Conservation (phyloP, 75 land plant species). For the Cunninghamia lanceolata region DNA sequence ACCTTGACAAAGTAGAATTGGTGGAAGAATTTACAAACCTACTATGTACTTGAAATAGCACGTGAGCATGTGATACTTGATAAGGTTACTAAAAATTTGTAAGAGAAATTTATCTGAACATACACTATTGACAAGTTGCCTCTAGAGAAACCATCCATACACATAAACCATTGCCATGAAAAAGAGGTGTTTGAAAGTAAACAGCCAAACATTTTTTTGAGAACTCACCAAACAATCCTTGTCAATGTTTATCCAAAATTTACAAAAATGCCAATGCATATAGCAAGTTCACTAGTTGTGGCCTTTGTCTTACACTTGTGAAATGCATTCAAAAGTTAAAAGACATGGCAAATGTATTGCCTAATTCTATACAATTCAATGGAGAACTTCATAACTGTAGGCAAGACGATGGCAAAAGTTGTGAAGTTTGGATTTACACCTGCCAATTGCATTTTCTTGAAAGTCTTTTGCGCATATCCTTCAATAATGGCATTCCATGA, state of each 20-base stretch:
- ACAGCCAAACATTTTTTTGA: neutral
- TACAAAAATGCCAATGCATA: neutral
- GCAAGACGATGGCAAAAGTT: too few relatives aligned
- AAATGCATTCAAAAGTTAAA: neutral
- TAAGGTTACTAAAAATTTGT: too few relatives aligned
- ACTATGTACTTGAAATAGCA: too few relatives aligned
- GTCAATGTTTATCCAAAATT: neutral
- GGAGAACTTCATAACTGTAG: neutral
- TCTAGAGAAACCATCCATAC: constrained; percentile 83
- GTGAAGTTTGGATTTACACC: too few relatives aligned
- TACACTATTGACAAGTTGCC: constrained; percentile 81
- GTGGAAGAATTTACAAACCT: too few relatives aligned
- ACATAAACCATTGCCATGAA: constrained; percentile 93
- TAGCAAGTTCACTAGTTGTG: neutral
- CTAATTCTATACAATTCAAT: neutral
- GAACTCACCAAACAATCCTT: constrained; percentile 5
- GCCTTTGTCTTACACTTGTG: neutral
- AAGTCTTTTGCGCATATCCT: too few relatives aligned
- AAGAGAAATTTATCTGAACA: constrained; percentile 56
- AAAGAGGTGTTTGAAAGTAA: constrained; percentile 80
- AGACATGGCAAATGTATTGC: neutral
- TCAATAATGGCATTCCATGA: too few relatives aligned
- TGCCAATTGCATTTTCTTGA: too few relatives aligned
- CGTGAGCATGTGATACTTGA: too few relatives aligned
- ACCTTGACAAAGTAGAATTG: neutral